Conservation (phyloP, 176 grass and related monocot species). For the Stipa capillata region DNA sequence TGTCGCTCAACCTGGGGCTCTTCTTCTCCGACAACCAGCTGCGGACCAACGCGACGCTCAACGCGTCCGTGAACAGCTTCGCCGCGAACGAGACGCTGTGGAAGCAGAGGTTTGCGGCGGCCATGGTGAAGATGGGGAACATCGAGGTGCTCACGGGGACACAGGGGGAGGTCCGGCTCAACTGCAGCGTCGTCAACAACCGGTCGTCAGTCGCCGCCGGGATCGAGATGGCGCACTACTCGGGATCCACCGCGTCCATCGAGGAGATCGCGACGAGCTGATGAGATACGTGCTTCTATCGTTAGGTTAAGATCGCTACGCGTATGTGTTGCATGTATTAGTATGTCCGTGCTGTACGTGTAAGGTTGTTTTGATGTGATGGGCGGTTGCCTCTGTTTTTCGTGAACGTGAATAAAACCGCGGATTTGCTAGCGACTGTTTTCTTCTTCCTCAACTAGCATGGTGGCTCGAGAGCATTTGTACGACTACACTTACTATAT, state of each 20-base stretch:
- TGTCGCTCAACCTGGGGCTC: too few relatives aligned
- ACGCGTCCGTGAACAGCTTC: slow-evolving; percentile 17
- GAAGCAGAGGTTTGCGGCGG: slow-evolving; percentile 34
- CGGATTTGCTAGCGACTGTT: too few relatives aligned
- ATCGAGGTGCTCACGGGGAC: slow-evolving; percentile 40
- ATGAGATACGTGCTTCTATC: background rate
- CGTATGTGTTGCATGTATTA: too few relatives aligned
- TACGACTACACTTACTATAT: too few relatives aligned
- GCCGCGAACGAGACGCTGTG: slow-evolving; percentile 23
- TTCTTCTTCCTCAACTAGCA: too few relatives aligned
- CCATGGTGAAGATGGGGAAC: slow-evolving; percentile 45
- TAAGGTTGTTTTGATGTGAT: background rate
- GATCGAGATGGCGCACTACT: too few relatives aligned
- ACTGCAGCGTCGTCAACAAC: slow-evolving; percentile 42
- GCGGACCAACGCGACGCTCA: slow-evolving; percentile 21
- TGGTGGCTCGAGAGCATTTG: too few relatives aligned
- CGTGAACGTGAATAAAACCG: too few relatives aligned
- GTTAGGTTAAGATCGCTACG: background rate
- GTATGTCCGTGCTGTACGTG: background rate
- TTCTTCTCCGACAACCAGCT: too few relatives aligned
- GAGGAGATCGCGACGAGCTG: slow-evolving; percentile 23
- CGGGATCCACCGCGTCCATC: slow-evolving; percentile 1
- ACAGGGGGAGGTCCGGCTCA: slow-evolving; percentile 23
- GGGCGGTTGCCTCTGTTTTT: too few relatives aligned
- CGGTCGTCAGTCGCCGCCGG: background rate